Percentiles rank a stretch among this genome's conserved stretches.
These are phyloP conservation scores for Emydomyces testavorans DNA, from an alignment of 2,329 filamentous ascomycete genomes.

Conservation along the genomic window DNA sequence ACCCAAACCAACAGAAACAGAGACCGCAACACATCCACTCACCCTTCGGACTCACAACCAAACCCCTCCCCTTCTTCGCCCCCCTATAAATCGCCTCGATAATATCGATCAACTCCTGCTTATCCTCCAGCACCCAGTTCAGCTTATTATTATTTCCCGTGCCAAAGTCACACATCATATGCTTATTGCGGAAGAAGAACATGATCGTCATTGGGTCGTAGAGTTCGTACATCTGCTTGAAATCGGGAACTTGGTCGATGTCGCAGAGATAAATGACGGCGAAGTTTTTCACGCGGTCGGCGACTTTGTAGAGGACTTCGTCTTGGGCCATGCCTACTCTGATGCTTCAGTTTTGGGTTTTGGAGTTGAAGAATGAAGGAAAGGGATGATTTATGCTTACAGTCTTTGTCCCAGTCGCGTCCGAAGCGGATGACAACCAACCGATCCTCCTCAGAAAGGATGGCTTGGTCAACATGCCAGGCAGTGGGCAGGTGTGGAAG, in stretches of 20 bases:
- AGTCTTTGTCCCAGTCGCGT: slow-evolving; percentile 70
- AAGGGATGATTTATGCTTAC: slow-evolving; percentile 21
- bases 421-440: slow-evolving; percentile 91
- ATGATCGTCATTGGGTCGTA: slow-evolving; percentile 92
- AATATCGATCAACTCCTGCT: slow-evolving; percentile 97
- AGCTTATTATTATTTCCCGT: slow-evolving; percentile 99
- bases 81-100: slow-evolving; percentile 95
- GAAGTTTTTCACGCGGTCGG: slow-evolving; percentile 72
- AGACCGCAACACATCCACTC: too few relatives aligned
- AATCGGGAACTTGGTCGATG: slow-evolving; percentile 73
- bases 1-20: too few relatives aligned
- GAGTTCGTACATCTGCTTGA: slow-evolving; percentile 89
- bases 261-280: slow-evolving; percentile 80
- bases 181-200: slow-evolving; percentile 97
- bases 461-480: slow-evolving; percentile 98
- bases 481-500: slow-evolving; percentile 82
- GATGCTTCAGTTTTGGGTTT: neutral
- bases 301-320: slow-evolving; percentile 89
- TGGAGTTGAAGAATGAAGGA: neutral
- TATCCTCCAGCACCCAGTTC: slow-evolving; percentile 93
- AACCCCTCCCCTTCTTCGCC: slow-evolving; percentile 94
- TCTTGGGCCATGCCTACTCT: slow-evolving; percentile 58
- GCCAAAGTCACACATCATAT: slow-evolving; percentile 57
- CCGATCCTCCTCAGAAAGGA: slow-evolving; percentile 79
- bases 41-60: slow-evolving; percentile 92